phyloP scores from a whole-genome alignment of 805 yeast species.

The Hanseniaspora hatyaiensis region DNA sequence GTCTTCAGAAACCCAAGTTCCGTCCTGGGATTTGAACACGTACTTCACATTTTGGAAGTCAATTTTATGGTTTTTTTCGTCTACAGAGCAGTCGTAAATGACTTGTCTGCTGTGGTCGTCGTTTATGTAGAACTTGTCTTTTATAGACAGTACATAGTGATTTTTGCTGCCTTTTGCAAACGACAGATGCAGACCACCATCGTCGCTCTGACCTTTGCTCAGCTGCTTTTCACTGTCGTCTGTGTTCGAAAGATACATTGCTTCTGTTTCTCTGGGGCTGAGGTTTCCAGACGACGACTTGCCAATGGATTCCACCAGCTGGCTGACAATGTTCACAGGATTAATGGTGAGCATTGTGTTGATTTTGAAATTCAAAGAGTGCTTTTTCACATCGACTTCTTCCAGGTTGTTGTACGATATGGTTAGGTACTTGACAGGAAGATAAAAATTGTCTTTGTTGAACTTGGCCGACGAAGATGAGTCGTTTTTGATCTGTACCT shows the following conservation, averaged over 20 bases:
- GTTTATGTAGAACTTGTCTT: not conserved
- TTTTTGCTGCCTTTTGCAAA: not conserved
- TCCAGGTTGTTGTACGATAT: conserved; percentile 5
- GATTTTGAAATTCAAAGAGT: not conserved
- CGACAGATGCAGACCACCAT: conserved; percentile 4
- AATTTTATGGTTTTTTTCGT: not conserved
- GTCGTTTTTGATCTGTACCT: not conserved
- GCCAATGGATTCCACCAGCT: not conserved
- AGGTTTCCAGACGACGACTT: not conserved
- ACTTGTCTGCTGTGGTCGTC: not conserved
- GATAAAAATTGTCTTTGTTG: not conserved
- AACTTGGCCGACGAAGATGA: not conserved
- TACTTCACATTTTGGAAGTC: not conserved
- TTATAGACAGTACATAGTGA: conserved; percentile 1
- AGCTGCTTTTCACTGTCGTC: no score
- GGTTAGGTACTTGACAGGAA: conserved; percentile 9
- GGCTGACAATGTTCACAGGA: not conserved
- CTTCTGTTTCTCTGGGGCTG: not conserved
- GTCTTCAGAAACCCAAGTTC: not conserved
- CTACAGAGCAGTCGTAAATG: not conserved
- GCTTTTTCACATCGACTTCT: not conserved
- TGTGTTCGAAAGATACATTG: not conserved
- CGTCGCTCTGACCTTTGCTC: no score
- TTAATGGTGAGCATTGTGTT: conserved; percentile 6
- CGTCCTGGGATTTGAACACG: not conserved